phyloP scores from a whole-genome alignment of 2,329 filamentous ascomycete genomes.

The Cordyceps cateniannulata region DNA sequence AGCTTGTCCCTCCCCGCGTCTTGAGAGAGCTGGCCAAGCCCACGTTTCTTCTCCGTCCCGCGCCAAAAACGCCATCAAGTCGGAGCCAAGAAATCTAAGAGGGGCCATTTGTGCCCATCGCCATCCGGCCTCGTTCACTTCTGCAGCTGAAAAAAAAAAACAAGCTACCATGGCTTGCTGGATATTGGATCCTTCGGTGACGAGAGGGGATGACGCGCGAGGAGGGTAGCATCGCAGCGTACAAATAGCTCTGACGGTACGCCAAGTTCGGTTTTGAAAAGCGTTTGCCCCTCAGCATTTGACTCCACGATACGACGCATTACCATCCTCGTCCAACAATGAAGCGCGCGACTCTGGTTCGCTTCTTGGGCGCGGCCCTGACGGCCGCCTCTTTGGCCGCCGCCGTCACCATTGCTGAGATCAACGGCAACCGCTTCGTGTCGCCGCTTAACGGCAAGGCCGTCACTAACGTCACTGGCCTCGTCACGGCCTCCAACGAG shows the following conservation, averaged over 20 bases:
- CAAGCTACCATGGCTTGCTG: neutral
- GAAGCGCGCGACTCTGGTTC: constrained; percentile 18
- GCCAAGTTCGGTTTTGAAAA: neutral
- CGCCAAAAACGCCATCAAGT: neutral
- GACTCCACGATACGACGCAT: neutral
- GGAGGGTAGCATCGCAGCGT: neutral
- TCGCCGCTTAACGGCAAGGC: constrained; percentile 52
- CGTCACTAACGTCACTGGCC: constrained; percentile 53
- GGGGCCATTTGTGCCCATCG: neutral
- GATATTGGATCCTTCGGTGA: constrained; percentile 2
- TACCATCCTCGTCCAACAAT: constrained; percentile 17
- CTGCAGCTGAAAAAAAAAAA: neutral
- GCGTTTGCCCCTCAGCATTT: neutral
- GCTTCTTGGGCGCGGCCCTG: constrained; percentile 21
- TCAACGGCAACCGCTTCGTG: constrained; percentile 60
- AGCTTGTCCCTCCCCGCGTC: neutral
- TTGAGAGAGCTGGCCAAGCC: constrained; percentile 3
- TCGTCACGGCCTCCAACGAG: constrained; percentile 57
- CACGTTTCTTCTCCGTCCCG: constrained; percentile 2
- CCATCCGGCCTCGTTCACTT: neutral
- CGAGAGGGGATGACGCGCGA: neutral
- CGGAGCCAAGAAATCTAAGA: neutral
- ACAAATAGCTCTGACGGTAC: neutral
- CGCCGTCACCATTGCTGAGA: constrained; percentile 49
- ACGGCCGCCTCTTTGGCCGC: constrained; percentile 23